Base-by-base conservation (phyloP, 805 yeast genomes). In the Lachancea nothofagi region DNA sequence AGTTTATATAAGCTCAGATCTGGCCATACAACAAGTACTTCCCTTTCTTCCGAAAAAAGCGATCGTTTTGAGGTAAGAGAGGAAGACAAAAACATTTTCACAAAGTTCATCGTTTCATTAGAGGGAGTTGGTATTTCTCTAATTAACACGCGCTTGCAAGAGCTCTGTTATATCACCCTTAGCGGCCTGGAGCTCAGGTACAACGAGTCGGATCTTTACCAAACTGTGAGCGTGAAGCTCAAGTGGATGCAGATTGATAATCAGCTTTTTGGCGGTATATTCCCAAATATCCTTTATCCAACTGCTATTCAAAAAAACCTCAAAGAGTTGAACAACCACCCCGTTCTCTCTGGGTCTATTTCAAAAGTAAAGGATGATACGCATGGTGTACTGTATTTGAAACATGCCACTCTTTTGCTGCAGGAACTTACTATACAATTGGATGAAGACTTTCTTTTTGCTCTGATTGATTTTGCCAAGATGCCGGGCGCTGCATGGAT, bases 181-280 rank as follows among this genome's bases (percentile, higher is more conserved):
- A 70, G 86, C 38, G 97, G 97, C 1, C 56, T 88, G 40, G 96
- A 88, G 54, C 44, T 89, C 14, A 70, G 83, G 32, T 87, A 82
- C 60, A 83, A 81, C 52, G 90, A 86, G 46, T 83, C 96, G 0
- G 93, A 86, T 24, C 62, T 86, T 15, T 86, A 84, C 50, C 95
- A 88, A 57, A 85, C 85, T 13, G 51, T 85, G 31, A 78, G 89
- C 46, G 65, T 80, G 64, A 88, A 87, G 55, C 62, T 89, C 51
- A 89, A 90, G 55, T 94, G 98, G 98, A 67, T 93, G 23, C 99
- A 93, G 61, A 71, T 90, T 34, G 98, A 93, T 59, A 90, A 93
- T 54, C 96, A 88, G 57, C 64, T 90, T 34, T 86, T 79, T 53
- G 95, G 96, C 3, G 84, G 95, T 9, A 74, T 81, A 1, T 93